Evolutionary conservation across 805 yeast genomes (phyloP).

Genomic region (Starmerella stigmatis): DNA sequence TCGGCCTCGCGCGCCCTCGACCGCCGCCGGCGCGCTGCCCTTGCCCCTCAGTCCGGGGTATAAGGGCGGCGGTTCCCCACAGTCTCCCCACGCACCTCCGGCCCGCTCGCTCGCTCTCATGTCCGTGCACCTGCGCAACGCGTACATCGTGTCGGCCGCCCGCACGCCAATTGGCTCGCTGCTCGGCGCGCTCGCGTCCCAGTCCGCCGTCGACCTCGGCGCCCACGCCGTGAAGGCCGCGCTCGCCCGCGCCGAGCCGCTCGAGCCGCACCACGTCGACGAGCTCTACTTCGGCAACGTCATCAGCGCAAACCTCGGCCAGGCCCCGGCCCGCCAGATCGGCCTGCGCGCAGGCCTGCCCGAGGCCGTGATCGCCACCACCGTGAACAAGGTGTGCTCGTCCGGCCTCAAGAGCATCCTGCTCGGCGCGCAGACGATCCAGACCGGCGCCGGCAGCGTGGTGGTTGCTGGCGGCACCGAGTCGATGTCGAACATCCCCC

Average conservation of each 20-base stretch:
- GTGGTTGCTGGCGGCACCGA: constrained; percentile 97
- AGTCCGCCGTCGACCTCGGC: constrained; percentile 71
- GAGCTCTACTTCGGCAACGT: constrained; percentile 92
- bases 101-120: background rate
- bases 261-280: constrained; percentile 58
- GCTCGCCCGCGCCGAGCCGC: constrained; percentile 57
- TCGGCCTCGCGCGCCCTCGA: too few species aligned
- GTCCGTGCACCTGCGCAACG: constrained; percentile 28
- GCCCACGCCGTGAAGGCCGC: constrained; percentile 81
- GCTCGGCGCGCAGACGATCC: constrained; percentile 78
- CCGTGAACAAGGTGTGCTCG: constrained; percentile 95
- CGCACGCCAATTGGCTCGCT: constrained; percentile 94
- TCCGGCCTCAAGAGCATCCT: constrained; percentile 89
- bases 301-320: constrained; percentile 86
- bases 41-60: too few species aligned
- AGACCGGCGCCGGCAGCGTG: constrained; percentile 81
- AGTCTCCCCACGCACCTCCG: too few species aligned
- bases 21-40: too few species aligned
- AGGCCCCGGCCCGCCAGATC: constrained; percentile 97
- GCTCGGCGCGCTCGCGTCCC: constrained; percentile 66
- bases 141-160: constrained; percentile 75
- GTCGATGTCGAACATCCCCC: constrained; percentile 92
- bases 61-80: too few species aligned
- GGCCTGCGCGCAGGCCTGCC: constrained; percentile 83
- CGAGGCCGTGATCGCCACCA: constrained; percentile 69